Evolutionary conservation across 176 grass and related monocot genomes (phyloP), one percentile per base, ranked within the genome.

Genomic region (Raddia guianensis): DNA sequence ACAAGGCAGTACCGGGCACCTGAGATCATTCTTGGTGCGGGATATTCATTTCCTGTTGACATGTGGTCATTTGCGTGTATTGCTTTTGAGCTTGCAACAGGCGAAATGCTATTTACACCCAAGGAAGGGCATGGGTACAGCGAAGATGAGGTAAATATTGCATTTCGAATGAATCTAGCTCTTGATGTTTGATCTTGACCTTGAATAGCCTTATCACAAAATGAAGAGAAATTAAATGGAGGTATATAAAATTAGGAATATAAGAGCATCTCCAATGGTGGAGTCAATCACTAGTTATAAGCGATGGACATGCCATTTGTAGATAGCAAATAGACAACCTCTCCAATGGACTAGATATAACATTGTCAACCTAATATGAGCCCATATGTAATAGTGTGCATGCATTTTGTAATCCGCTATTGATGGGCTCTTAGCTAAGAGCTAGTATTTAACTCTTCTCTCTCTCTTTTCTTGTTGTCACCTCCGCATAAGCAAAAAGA

Each of bases 1-100:
- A 99, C 92, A 84, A 93, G 96, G 57, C 96, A 99, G 64, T 99
- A 99, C 60, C 68, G 92, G 21, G 90, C 96, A 12, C 96, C 96
- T 21, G 92, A 99, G 89, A 83, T 95, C 49, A 86, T 99, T 86
- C 87, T 95, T 8, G 82, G 92, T 54, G 53, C 86, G 33, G 96
- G 92, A 40, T 99, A 99, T 63, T 87, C 90, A 8, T 93, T 82
- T 86, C 73, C 90, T 83, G 85, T 91, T 63, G 96, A 99, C 67
- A 90, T 99, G 82, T 99, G 96, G 92, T 95, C 92, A 9, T 91
- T 99, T 88, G 92, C 86, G 0, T 99, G 92, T 74, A 95, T 99
- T 20, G 90, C 96, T 79, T 99, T 91, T 88, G 96, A 99, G 84
- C 90, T 99, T 44, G 92, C 88, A 81, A 88, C 89, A 74, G 92